Base-by-base conservation (phyloP, 768 basidiomycete species). In the Sutorius australiensis region DNA sequence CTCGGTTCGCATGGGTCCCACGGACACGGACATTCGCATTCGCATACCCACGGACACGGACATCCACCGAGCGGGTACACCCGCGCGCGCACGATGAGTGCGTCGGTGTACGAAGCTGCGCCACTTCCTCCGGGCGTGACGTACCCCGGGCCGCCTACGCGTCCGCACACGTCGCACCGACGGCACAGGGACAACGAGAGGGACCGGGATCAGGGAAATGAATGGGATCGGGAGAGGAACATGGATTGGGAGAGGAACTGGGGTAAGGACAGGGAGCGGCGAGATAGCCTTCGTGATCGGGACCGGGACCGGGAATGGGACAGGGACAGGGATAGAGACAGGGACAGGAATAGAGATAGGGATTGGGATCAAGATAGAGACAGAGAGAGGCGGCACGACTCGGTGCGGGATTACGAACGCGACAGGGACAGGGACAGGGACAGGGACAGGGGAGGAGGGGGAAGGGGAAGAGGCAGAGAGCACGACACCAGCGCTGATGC, bases 71-170 rank as follows among this genome's bases (percentile, higher is more conserved):
- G 17, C 2, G 50, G 55, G 1, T 50, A 63, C 12, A 32, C 28
- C 12, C 52, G 51, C 3, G 9, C 50, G 36, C 61, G 56, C 32
- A 46, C 56, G 19, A 61, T 63, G 34, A 59, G 59, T 30, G 52
- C 54, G 12, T 56, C 61, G 37, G n/a, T 7, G 27, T 69, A 69
- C 32, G 67, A 67, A 13, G 44, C 57, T 5, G 53, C 67, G 28
- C 67, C 67, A 13, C 19, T 69, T 19, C 67, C 67, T 3, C 48
- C 42, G 4, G 69, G 67, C 3, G 37, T 69, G 48, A 51, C 34
- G 46, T 69, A 69, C 34, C 67, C 67, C 0, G 63, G 51, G 2
- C 57, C 69, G 6, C 69, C 67, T 1, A 8, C 28, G 1, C 67
- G 69, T 13, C 55, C 59, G 4, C 55, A 53, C 2, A 65, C 67